Evolutionary conservation across 306 rosid genomes (phyloP).

Genomic region (Mimosa bimucronata): DNA sequence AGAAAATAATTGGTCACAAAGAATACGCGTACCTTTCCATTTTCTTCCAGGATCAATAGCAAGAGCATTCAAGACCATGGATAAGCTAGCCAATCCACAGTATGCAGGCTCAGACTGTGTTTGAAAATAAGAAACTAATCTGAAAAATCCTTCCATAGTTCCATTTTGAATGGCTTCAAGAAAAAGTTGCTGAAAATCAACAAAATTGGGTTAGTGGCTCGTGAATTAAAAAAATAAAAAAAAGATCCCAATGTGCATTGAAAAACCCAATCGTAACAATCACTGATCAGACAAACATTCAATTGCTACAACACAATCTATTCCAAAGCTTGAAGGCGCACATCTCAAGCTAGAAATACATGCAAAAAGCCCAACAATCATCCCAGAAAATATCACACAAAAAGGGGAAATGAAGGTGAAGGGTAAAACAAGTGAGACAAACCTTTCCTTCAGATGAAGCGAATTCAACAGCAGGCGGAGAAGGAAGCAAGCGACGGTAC

Average conservation of each 20-base stretch:
- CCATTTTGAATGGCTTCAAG: conserved; percentile 75
- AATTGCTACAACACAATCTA: background rate
- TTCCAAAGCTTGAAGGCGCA: background rate
- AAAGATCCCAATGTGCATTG: background rate
- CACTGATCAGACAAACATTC: background rate
- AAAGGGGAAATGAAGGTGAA: background rate
- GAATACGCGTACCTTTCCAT: conserved; percentile 73
- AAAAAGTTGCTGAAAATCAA: conserved; percentile 67
- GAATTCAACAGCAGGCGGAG: conserved; percentile 88
- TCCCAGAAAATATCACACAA: background rate
- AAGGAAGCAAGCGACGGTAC: conserved; percentile 80
- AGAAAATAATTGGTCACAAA: background rate
- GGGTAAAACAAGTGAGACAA: background rate
- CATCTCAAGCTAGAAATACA: background rate
- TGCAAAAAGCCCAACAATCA: background rate
- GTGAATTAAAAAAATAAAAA: background rate
- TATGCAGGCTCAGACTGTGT: conserved; percentile 94
- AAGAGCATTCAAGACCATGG: conserved; percentile 94
- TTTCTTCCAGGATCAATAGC: conserved; percentile 94
- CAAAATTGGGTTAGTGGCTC: conserved; percentile 6
- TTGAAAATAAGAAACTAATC: conserved; percentile 79
- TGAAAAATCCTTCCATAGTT: conserved; percentile 88
- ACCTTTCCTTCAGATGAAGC: conserved; percentile 89
- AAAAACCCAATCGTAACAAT: background rate
- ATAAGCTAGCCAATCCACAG: conserved; percentile 90